A percentile compares a stretch with the other conserved stretches of the same genome.
These are phyloP conservation scores for Citrullus amarus DNA, from an alignment of 306 rosid species.

Conservation along the genomic window DNA sequence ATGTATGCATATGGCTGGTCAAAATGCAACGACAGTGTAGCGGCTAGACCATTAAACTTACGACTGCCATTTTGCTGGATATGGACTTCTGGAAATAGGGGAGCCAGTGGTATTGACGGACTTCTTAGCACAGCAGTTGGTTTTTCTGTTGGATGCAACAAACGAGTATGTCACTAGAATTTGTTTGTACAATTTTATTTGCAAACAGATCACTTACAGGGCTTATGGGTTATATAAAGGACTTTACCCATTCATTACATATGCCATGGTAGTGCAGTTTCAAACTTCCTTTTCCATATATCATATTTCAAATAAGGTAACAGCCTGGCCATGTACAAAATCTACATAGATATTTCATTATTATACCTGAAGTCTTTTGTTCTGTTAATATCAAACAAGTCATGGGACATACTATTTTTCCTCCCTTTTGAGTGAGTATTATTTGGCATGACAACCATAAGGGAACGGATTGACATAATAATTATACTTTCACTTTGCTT, in stretches of 20 bases:
- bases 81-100: conserved; percentile 78
- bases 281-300: neutral
- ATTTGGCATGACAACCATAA: neutral
- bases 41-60: conserved; percentile 32
- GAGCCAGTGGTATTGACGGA: conserved; percentile 98
- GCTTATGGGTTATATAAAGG: neutral
- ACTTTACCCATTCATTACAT: no score
- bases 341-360: neutral
- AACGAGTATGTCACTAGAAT: conserved; percentile 32
- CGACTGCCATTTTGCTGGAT: conserved; percentile 46
- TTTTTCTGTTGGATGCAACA: conserved; percentile 81
- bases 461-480: neutral
- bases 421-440: neutral
- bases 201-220: neutral
- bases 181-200: conserved; percentile 5
- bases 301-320: neutral
- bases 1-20: conserved; percentile 73
- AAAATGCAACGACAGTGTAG: conserved; percentile 19
- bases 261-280: neutral
- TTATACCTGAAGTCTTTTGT: neutral
- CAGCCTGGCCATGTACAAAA: neutral
- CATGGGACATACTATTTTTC: neutral
- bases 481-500: neutral
- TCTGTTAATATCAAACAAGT: neutral
- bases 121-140: conserved; percentile 91